Percentiles rank a stretch among this genome's conserved stretches.
Conservation (phyloP, 2,329 filamentous ascomycete species). For the Pseudocercospora fuligena region DNA sequence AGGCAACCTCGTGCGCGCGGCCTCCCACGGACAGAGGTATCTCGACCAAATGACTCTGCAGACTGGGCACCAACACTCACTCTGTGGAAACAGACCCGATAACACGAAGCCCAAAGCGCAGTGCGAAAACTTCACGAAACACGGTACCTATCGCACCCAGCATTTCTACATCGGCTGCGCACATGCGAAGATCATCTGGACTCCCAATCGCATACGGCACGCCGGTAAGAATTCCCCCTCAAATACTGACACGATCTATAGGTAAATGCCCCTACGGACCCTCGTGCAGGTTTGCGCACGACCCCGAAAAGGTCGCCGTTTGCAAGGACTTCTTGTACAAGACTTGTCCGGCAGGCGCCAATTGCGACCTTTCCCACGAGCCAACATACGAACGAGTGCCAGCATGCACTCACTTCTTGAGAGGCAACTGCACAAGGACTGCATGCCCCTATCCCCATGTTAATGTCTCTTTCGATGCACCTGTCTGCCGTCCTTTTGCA, state of each 20-base stretch:
- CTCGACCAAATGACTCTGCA: background rate
- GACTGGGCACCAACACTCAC: background rate
- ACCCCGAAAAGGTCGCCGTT: conserved; percentile 82
- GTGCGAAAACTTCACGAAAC: conserved; percentile 42
- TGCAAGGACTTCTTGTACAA: conserved; percentile 87
- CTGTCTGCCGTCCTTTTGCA: conserved; percentile 83
- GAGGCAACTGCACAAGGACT: conserved; percentile 85
- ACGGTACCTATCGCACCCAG: conserved; percentile 36
- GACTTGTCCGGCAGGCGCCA: conserved; percentile 74
- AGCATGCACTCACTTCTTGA: conserved; percentile 85
- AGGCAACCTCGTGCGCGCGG: conserved; percentile 76
- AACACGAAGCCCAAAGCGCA: conserved; percentile 29
- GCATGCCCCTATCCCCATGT: conserved; percentile 88
- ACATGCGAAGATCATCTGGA: conserved; percentile 8
- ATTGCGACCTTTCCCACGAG: conserved; percentile 91
- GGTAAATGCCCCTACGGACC: conserved; percentile 85
- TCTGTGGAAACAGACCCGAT: conserved; percentile 20
- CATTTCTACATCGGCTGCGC: conserved; percentile 17
- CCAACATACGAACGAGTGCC: conserved; percentile 82
- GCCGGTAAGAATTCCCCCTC: conserved; percentile 29
- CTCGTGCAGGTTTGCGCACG: conserved; percentile 79
- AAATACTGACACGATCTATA: conserved; percentile 47
- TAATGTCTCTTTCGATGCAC: conserved; percentile 72
- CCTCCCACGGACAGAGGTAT: conserved; percentile 30
- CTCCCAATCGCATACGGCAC: conserved; percentile 21